Percentiles rank a stretch among this genome's conserved stretches.
Conservation (phyloP, 2,329 filamentous ascomycete genomes). For the Venturia asperata region DNA sequence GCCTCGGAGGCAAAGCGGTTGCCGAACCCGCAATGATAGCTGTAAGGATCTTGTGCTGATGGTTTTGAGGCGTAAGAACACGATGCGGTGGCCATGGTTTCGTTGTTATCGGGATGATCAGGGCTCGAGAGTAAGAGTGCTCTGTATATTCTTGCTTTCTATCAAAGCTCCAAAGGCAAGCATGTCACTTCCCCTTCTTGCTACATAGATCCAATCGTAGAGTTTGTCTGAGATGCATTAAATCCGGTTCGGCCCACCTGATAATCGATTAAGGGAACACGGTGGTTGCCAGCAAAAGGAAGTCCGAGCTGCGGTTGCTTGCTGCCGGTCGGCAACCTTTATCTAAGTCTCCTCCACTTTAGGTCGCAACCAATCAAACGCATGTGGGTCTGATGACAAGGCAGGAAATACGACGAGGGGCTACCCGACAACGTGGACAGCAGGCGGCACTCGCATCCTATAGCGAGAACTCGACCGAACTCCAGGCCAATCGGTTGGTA, state of each 20-base stretch:
- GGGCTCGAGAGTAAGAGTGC: background rate
- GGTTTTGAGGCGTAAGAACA: constrained; percentile 8
- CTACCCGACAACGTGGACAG: background rate
- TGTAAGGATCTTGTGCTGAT: constrained; percentile 22
- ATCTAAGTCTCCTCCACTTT: background rate
- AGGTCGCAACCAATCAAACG: background rate
- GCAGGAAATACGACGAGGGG: background rate
- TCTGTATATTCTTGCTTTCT: background rate
- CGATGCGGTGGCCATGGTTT: background rate
- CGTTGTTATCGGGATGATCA: background rate
- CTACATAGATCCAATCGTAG: too few relatives aligned
- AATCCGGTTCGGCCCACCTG: background rate
- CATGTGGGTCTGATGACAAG: background rate
- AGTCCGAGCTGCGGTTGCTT: background rate
- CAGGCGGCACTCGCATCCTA: background rate
- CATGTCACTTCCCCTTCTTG: background rate
- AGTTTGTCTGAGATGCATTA: background rate
- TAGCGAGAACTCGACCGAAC: background rate
- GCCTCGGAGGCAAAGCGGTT: constrained; percentile 24
- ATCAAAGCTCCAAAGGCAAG: background rate
- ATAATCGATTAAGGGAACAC: background rate
- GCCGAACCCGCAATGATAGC: constrained; percentile 24
- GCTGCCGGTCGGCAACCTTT: background rate
- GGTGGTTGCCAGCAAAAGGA: background rate
- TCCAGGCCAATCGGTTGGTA: background rate